Evolutionary conservation across 495 filamentous ascomycete species (phyloP).

Genomic region (Bacidia rubella): DNA sequence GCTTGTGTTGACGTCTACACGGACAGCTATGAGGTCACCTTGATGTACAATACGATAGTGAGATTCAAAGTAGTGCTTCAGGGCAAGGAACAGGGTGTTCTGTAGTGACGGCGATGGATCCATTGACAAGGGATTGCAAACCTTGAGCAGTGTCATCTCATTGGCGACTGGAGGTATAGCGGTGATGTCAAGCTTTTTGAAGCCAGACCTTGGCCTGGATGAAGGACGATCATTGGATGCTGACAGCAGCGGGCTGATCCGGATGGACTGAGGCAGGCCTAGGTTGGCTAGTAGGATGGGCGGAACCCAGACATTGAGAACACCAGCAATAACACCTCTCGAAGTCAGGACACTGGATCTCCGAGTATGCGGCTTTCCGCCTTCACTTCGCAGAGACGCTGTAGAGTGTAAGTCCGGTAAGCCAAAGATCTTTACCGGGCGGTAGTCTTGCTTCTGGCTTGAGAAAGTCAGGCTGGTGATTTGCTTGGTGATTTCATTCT

Average conservation of each 20-base stretch:
- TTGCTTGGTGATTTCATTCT: constrained; percentile 40
- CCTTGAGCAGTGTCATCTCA: constrained; percentile 80
- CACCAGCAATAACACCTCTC: constrained; percentile 18
- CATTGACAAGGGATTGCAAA: constrained; percentile 76
- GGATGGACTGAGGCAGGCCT: constrained; percentile 57
- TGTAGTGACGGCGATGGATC: constrained; percentile 60
- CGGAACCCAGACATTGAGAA: constrained; percentile 61
- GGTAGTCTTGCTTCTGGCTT: constrained; percentile 35
- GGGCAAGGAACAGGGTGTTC: constrained; percentile 62
- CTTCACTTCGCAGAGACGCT: constrained; percentile 36
- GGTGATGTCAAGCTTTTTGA: constrained; percentile 36
- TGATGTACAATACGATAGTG: constrained; percentile 64
- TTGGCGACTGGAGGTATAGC: constrained; percentile 73
- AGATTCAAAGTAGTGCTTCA: constrained; percentile 77
- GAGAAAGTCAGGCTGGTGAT: neutral
- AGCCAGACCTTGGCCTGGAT: constrained; percentile 26
- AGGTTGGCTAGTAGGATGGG: constrained; percentile 80
- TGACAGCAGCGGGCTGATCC: constrained; percentile 43
- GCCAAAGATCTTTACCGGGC: constrained; percentile 75
- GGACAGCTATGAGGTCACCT: constrained; percentile 76
- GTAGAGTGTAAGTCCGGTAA: constrained; percentile 52
- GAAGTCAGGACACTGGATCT: constrained; percentile 36
- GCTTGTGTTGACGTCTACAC: constrained; percentile 46
- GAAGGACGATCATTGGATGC: neutral
- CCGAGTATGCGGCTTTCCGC: constrained; percentile 25